Conservation (phyloP, 2,329 filamentous ascomycete species). For the Fusarium nelsonii region DNA sequence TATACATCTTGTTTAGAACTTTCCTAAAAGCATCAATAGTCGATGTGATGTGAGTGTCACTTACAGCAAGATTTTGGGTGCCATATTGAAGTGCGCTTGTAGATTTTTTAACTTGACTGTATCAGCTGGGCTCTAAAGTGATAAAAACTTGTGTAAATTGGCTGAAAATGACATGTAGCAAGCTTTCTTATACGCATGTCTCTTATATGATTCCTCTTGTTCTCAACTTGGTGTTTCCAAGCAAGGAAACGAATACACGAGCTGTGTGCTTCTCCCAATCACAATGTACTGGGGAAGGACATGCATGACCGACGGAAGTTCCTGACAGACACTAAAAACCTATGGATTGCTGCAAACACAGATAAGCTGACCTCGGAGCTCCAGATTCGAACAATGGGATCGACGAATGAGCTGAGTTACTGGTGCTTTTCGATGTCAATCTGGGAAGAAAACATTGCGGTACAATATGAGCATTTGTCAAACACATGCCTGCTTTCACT, state of each 20-base stretch:
- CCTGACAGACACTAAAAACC: neutral
- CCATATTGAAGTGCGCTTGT: conserved; percentile 48
- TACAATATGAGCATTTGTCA: neutral
- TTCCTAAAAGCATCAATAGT: neutral
- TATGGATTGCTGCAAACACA: neutral
- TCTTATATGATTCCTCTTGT: neutral
- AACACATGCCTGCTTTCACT: neutral
- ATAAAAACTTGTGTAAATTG: neutral
- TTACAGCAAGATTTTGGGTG: conserved; percentile 59
- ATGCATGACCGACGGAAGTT: neutral
- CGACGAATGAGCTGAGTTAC: neutral
- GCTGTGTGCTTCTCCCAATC: neutral
- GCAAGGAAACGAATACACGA: neutral
- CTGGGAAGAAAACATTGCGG: neutral
- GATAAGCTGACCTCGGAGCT: neutral
- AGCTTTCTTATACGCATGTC: neutral
- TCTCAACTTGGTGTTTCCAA: neutral
- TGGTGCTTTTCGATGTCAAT: neutral
- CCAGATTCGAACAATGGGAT: neutral
- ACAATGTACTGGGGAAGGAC: neutral
- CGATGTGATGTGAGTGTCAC: conserved; percentile 21
- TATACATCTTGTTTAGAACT: conserved; percentile 26
- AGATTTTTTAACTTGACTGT: neutral
- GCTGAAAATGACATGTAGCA: accelerated
- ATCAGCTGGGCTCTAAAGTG: too few relatives aligned